phyloP scores from a whole-genome alignment of 345 rosid species.

The Linum lewisii region DNA sequence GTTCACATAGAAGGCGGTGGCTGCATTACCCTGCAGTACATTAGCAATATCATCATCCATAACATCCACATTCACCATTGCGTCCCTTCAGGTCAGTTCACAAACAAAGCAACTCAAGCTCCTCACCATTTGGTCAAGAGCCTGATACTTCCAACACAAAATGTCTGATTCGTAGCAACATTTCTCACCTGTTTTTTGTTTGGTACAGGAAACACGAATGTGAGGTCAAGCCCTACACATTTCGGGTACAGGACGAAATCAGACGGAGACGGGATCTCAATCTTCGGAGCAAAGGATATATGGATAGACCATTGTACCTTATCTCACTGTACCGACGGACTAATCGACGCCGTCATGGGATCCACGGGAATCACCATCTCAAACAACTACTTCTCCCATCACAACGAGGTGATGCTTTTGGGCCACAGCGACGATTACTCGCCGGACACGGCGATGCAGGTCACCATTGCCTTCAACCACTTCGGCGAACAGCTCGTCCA shows the following conservation, averaged over 20 bases:
- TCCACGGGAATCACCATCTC: conserved; percentile 90
- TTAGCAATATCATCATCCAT: conserved; percentile 82
- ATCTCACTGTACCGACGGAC: conserved; percentile 85
- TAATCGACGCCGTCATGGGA: conserved; percentile 92
- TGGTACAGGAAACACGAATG: conserved; percentile 52
- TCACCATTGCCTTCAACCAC: conserved; percentile 93
- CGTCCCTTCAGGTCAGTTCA: conserved; percentile 48
- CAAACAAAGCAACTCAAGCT: no score
- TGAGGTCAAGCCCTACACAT: conserved; percentile 81
- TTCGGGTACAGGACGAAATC: conserved; percentile 70
- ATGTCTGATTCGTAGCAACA: no score
- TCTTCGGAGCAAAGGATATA: conserved; percentile 80
- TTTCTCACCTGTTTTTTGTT: not conserved
- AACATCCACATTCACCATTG: conserved; percentile 88
- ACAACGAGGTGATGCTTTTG: conserved; percentile 91
- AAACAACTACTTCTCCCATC: conserved; percentile 86
- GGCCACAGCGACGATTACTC: conserved; percentile 83
- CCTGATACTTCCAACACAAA: not conserved
- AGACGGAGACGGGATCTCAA: conserved; percentile 93
- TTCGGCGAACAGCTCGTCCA: conserved; percentile 85
- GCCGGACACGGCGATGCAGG: conserved; percentile 93
- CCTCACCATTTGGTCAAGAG: no score
- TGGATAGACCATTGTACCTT: conserved; percentile 97
- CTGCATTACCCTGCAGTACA: conserved; percentile 85
- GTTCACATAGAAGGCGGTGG: conserved; percentile 93